A percentile compares a stretch with the other conserved stretches of the same genome.
Conservation (phyloP, 768 basidiomycete species). For the Boletus barrowsii region DNA sequence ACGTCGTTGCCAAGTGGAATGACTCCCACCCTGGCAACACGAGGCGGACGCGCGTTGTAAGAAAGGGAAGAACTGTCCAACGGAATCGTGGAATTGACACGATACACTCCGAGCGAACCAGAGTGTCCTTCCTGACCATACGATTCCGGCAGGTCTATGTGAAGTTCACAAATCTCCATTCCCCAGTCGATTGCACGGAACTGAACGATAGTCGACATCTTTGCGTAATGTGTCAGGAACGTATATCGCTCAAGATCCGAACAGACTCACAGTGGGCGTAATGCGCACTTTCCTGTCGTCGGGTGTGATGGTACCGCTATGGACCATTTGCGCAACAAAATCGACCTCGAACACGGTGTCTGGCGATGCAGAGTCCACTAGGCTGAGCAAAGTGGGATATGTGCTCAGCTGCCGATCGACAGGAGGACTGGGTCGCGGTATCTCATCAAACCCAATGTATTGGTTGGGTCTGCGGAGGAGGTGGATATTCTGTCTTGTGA, state of each 20-base stretch:
- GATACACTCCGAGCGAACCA: constrained; percentile 5
- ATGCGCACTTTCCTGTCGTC: constrained; percentile 7
- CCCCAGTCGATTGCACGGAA: constrained; percentile 17
- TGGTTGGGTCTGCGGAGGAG: constrained; percentile 7
- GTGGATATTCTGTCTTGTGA: constrained; percentile 10
- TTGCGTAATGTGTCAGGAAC: neutral
- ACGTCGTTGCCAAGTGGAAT: neutral
- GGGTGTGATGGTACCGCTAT: constrained; percentile 7
- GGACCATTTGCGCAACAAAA: constrained; percentile 3
- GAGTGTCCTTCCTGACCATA: constrained; percentile 1
- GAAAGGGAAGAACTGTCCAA: constrained; percentile 8
- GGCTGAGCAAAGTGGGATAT: constrained; percentile 7
- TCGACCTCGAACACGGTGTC: constrained; percentile 7
- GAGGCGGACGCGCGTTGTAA: constrained; percentile 6
- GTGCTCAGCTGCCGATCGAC: constrained; percentile 1
- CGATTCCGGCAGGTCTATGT: constrained; percentile 5
- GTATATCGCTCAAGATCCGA: neutral
- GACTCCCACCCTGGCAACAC: constrained; percentile 2
- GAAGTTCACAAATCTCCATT: constrained; percentile 13
- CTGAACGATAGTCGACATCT: constrained; percentile 15
- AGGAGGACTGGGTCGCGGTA: constrained; percentile 2
- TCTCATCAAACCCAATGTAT: constrained; percentile 11
- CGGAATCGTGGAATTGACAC: constrained; percentile 7
- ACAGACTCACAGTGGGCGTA: constrained; percentile 4
- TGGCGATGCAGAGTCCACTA: constrained; percentile 9